Evolutionary conservation across 257 asterid genomes (phyloP).

Genomic region (Sherardia arvensis): DNA sequence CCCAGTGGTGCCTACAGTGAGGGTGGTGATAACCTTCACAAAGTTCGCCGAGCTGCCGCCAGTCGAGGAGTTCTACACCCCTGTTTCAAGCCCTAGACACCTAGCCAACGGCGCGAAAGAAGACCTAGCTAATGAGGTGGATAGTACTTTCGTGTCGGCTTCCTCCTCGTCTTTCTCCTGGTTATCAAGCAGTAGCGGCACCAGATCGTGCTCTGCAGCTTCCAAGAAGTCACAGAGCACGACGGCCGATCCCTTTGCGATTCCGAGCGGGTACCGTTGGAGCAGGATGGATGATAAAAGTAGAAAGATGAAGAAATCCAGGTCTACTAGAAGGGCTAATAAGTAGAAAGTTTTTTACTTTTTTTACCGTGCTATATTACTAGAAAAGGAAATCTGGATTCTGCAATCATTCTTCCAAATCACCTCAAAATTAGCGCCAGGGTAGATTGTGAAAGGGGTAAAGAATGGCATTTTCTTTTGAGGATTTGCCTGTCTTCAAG

Average conservation of each 20-base stretch:
- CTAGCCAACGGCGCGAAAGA: conserved; percentile 11
- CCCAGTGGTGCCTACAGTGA: conserved; percentile 94
- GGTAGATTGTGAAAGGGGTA: neutral
- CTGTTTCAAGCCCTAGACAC: conserved; percentile 66
- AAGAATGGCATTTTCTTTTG: neutral
- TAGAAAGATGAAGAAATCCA: conserved; percentile 49
- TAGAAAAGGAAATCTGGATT: neutral
- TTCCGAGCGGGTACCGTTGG: conserved; percentile 68
- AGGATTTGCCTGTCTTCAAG: neutral
- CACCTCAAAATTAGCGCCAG: conserved; percentile 1
- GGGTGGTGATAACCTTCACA: conserved; percentile 84
- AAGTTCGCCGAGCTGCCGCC: conserved; percentile 76
- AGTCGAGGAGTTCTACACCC: conserved; percentile 68
- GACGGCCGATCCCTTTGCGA: conserved; percentile 55
- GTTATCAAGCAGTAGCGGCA: conserved; percentile 18
- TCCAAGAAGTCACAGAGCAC: conserved; percentile 23
- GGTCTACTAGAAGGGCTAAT: conserved; percentile 40
- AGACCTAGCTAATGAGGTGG: conserved; percentile 6
- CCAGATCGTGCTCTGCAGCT: conserved; percentile 28
- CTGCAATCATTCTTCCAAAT: neutral
- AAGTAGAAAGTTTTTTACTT: conserved; percentile 25
- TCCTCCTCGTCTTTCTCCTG: conserved; percentile 14
- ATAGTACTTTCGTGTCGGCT: conserved; percentile 23
- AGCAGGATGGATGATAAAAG: conserved; percentile 54
- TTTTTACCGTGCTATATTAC: neutral